Conservation (phyloP, 2,329 filamentous ascomycete species). For the Sporothrix sp. region DNA sequence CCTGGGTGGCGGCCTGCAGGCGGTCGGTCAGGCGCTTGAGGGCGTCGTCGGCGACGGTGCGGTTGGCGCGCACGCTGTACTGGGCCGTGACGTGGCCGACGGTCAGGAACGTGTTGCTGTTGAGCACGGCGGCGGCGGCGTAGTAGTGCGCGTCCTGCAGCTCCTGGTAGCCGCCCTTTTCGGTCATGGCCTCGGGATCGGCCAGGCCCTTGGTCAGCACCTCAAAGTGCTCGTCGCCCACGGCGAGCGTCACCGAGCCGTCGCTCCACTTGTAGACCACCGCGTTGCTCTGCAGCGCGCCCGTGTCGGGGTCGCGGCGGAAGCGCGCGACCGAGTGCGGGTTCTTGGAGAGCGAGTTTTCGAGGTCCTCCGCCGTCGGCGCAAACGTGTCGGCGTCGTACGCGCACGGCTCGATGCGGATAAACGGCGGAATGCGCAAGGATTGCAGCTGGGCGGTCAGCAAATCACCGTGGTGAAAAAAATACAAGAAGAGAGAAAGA, state of each 20-base stretch:
- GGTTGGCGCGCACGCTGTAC: slow-evolving; percentile 58
- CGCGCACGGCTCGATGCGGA: slow-evolving; percentile 57
- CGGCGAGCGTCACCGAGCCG: slow-evolving; percentile 64
- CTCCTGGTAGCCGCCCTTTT: slow-evolving; percentile 41
- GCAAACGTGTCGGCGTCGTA: slow-evolving; percentile 59
- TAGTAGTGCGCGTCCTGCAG: slow-evolving; percentile 67
- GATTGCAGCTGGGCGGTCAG: slow-evolving; percentile 58
- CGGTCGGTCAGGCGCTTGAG: slow-evolving; percentile 57
- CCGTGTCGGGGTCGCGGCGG: slow-evolving; percentile 55
- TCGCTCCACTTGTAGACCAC: slow-evolving; percentile 70
- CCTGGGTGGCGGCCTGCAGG: slow-evolving; percentile 54
- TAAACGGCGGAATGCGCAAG: slow-evolving; percentile 61
- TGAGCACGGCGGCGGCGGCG: slow-evolving; percentile 59
- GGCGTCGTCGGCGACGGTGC: slow-evolving; percentile 60
- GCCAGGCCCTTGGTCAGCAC: slow-evolving; percentile 61
- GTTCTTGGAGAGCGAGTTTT: slow-evolving; percentile 44
- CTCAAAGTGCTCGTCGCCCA: slow-evolving; percentile 68
- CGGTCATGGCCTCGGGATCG: slow-evolving; percentile 43
- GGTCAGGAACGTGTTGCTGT: slow-evolving; percentile 58
- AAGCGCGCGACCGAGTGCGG: slow-evolving; percentile 59
- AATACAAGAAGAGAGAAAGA: too few species aligned
- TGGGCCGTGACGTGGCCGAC: slow-evolving; percentile 69
- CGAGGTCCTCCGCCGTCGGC: slow-evolving; percentile 44
- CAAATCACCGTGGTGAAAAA: too few species aligned
- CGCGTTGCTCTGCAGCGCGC: slow-evolving; percentile 63